These are phyloP conservation scores for Fraxinus velutina DNA, from an alignment of 305 asterid species.

Conservation along the genomic window DNA sequence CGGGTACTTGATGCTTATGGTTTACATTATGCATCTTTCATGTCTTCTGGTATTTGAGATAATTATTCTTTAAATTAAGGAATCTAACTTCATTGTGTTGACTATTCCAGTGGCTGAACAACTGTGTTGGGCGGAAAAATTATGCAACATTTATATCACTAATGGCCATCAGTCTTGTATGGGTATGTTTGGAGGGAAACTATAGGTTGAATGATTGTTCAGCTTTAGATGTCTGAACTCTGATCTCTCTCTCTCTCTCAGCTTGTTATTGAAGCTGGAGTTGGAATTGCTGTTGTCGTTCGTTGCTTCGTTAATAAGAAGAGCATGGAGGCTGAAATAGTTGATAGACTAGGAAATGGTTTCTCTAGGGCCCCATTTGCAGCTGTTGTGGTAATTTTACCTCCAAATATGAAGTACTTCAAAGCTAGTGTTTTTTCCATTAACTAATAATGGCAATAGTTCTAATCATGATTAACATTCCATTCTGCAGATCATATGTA, in stretches of 20 bases:
- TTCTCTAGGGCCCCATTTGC: conserved; percentile 96
- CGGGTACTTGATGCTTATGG: conserved; percentile 55
- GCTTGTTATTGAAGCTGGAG: conserved; percentile 85
- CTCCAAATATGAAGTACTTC: conserved; percentile 10
- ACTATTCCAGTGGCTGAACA: conserved; percentile 85
- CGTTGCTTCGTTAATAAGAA: conserved; percentile 73
- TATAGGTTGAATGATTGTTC: not conserved
- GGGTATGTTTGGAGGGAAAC: conserved; percentile 63
- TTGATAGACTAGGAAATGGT: conserved; percentile 89
- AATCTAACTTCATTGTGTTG: conserved; percentile 33
- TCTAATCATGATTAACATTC: conserved; percentile 14
- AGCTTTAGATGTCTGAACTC: conserved; percentile 10
- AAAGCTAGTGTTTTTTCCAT: conserved; percentile 1
- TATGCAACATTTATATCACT: conserved; percentile 72
- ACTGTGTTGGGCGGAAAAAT: conserved; percentile 93
- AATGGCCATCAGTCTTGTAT: conserved; percentile 81
- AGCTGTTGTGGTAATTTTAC: conserved; percentile 79
- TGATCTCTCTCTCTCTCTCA: conserved; percentile 35
- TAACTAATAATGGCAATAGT: not conserved
- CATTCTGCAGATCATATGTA: conserved; percentile 70
- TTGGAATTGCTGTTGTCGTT: conserved; percentile 80
- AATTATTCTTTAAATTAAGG: conserved; percentile 9
- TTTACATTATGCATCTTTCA: not conserved
- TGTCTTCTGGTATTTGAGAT: not conserved
- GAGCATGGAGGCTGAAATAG: conserved; percentile 79